Base-by-base conservation (phyloP, 169 alveolate species). In the Plasmodium vivax region DNA sequence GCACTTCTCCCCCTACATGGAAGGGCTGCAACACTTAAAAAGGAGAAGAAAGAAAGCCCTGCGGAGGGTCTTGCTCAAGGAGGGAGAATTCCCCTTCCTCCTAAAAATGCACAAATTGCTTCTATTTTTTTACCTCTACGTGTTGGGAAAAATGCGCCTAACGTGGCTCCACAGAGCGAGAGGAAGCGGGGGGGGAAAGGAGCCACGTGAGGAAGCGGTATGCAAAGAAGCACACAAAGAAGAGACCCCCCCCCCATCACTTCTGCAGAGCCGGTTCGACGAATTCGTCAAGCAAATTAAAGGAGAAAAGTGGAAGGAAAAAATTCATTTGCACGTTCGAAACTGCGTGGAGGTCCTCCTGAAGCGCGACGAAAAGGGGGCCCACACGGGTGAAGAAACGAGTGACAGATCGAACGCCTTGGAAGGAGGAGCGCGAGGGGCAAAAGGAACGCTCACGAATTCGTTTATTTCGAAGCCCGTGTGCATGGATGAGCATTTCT, bases 51-150 rank as follows among this genome's bases (percentile, higher is more conserved):
- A 87, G 14, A 75, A 54, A 77, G 16, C 68, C 34, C 12, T 75
- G 7, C 38, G 62, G 73, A 30, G 36, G 34, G 34, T 41, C 51
- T 72, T 72, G 1, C n/a, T 84, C 14, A 74, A 84, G 8, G 45
- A 71, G 93, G 41, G 81, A 51, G 47, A 38, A 30, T 75, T 87
- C 45, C 47, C 71, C 77, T 87, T 87, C 82, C 72, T 87, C 30
- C 71, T 68, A 51, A 87, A 87, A 77, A 77, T 87, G 82, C 85
- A 87, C 38, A 87, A 87, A 51, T 3, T 51, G 32, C 32, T 87
- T 30, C 68, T 87, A 58, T 87, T 77, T 87, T 87, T 87, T 87
- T 87, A 75, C 71, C 71, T 87, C 14, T 77, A 79, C 36, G n/a
- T 87, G 51, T 10, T 54, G 34, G 43, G 62, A 75, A 74, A 32